These are phyloP conservation scores for Massariosphaeria phaeospora DNA, from an alignment of 495 filamentous ascomycete genomes.

Conservation along the genomic window DNA sequence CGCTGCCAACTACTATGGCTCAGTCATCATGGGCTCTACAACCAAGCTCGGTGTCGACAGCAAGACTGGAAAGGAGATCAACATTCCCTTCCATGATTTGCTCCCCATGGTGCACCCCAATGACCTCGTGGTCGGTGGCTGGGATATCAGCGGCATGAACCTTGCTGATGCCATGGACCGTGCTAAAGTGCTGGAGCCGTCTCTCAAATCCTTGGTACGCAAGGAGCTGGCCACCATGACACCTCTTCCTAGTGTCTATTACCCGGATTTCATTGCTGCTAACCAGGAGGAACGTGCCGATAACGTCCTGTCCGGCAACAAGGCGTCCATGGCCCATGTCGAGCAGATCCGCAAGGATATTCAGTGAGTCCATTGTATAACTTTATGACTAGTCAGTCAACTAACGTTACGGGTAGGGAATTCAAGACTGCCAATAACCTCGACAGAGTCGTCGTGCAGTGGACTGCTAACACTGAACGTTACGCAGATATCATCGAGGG, in stretches of 20 bases:
- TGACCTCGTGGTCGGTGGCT: slow-evolving; percentile 90
- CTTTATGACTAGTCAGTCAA: too few species aligned
- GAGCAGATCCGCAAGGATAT: slow-evolving; percentile 94
- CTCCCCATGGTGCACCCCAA: slow-evolving; percentile 98
- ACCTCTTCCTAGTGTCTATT: slow-evolving; percentile 93
- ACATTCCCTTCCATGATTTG: slow-evolving; percentile 90
- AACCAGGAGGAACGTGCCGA: slow-evolving; percentile 98
- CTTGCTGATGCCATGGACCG: slow-evolving; percentile 92
- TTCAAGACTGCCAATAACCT: slow-evolving; percentile 84
- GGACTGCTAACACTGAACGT: slow-evolving; percentile 98
- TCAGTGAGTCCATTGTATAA: slow-evolving; percentile 52
- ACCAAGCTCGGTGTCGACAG: slow-evolving; percentile 90
- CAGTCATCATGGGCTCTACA: slow-evolving; percentile 92
- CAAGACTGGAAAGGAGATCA: slow-evolving; percentile 82
- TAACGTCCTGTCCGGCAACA: slow-evolving; percentile 77
- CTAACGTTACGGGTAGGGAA: slow-evolving; percentile 62
- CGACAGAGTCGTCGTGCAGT: slow-evolving; percentile 96
- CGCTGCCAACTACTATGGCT: slow-evolving; percentile 94
- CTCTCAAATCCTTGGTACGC: slow-evolving; percentile 78
- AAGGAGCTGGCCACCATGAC: slow-evolving; percentile 90
- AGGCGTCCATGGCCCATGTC: slow-evolving; percentile 79
- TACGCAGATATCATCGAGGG: slow-evolving; percentile 82
- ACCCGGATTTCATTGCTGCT: slow-evolving; percentile 97
- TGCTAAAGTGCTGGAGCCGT: slow-evolving; percentile 87
- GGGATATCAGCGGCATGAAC: slow-evolving; percentile 91